Base-by-base conservation (phyloP, 208 protist genomes). In the Angomonas deanei region DNA sequence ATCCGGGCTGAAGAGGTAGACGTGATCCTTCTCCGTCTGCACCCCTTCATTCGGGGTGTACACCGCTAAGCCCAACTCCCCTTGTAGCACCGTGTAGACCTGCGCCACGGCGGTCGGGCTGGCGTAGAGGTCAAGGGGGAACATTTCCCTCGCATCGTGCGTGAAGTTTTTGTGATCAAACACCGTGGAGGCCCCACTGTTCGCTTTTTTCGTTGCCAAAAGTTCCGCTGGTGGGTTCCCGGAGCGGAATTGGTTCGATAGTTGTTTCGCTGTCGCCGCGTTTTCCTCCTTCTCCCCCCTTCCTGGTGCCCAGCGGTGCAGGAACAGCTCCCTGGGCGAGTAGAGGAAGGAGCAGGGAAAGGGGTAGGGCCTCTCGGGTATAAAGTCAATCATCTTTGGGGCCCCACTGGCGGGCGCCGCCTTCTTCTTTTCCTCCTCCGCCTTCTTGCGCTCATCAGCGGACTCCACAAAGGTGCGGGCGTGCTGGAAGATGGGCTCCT, bases 261-360 rank as follows among this genome's bases (percentile, higher is more conserved):
- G 36, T 15, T 42, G 11, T 42, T 8, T 15, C 11, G 36, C 36
- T n/a, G 15, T 42, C 15, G 36, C 15, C 15, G 11, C 36, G 15
- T 42, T 42, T 42, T 42, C 36, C 15, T n/a, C 36, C 36, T 15
- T 42, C 15, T 42, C 36, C 36, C 36, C 11, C 36, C 15, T 8
- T n/a, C 15, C 15, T 8, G 36, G 36, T 42, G 36, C 36, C 36
- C 36, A 42, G 15, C 36, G 36, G 36, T 63, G 36, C 1, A 27
- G 46, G 15, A 78, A 61, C 21, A 78, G 21, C 4, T 56, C 17
- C 3, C 26, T 34, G 1, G 76, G 76, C 0, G 72, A 64, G 63
- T 83, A 52, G 28, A 89, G 67, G 36, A 89, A 89, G 8, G 84
- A 65, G 3, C 72, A 89, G 11, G 78, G 68, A 32, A 78, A 82